Base-by-base conservation (phyloP, 2,329 filamentous ascomycete genomes). In the Xylariaceae sp. region DNA sequence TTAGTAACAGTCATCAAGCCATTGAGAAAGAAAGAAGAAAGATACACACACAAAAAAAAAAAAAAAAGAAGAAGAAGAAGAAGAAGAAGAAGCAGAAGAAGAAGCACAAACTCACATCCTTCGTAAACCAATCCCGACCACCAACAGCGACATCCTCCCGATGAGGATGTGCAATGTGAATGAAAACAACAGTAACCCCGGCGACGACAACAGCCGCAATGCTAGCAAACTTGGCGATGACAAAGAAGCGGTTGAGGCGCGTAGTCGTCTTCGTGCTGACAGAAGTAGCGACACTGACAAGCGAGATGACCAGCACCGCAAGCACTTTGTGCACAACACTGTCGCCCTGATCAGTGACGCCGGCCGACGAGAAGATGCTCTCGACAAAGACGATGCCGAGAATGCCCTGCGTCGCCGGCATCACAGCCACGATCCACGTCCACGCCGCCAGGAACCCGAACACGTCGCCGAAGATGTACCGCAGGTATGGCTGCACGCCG, bases 381-480 rank as follows among this genome's bases (percentile, higher is more conserved):
- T 83, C 76, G 54, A 84, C 76, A 59, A 86, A 85, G 29, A 85
- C 81, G 58, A 86, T 84, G 63, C 78, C 79, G 31, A 85, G 74
- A 46, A 86, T 86, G 7, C 82, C 83, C 56, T 85, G 74, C 0
- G 83, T 84, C 0, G 81, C 81, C 0, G 83, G 83, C 76, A 85
- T 86, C 29, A 85, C 78, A 26, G 79, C 80, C 4, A 85, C 75
- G 51, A 86, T 78, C 79, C 83, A 86, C 0, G 82, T 81, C 83
- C 83, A 86, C 0, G 81, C 81, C 4, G 81, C 80, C 4, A 85
- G 66, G 61, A 85, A 86, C n/a, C 81, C 83, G 47, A 78, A 76
- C 2, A 80, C 69, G 48, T 85, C 80, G 32, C 83, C 83, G 57
- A 77, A 86, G 35, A 85, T 78, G 65, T 82, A 77, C 60, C 77